A percentile compares a stretch with the other conserved stretches of the same genome.
These are phyloP conservation scores for Neurospora sp. DNA, from an alignment of 495 filamentous ascomycete genomes.

Conservation along the genomic window DNA sequence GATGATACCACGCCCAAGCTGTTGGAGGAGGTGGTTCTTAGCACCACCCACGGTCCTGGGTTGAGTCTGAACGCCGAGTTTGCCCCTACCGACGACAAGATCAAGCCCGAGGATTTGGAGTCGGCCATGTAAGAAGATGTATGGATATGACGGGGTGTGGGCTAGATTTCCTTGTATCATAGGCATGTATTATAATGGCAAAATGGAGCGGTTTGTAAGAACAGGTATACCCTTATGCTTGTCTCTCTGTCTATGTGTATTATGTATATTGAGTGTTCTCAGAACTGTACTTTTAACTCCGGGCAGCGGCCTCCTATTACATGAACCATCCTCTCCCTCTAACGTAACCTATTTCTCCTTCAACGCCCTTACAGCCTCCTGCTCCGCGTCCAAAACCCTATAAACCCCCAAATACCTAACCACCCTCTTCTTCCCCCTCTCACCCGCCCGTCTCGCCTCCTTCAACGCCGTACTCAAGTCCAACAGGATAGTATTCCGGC, in stretches of 20 bases:
- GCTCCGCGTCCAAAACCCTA: conserved; percentile 61
- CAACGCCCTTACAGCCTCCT: conserved; percentile 62
- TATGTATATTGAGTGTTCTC: not conserved
- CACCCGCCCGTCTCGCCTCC: conserved; percentile 49
- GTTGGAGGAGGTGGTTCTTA: conserved; percentile 88
- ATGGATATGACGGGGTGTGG: not conserved
- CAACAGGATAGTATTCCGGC: conserved; percentile 66
- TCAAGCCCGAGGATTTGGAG: conserved; percentile 43
- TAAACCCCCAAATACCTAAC: conserved; percentile 68
- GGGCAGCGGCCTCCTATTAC: not conserved
- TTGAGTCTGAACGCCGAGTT: conserved; percentile 78
- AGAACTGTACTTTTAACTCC: not conserved
- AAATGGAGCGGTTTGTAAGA: conserved; percentile 4
- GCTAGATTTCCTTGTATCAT: conserved; percentile 24
- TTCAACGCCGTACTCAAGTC: conserved; percentile 74
- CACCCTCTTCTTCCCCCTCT: conserved; percentile 44
- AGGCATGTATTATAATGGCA: conserved; percentile 37
- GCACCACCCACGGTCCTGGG: conserved; percentile 75
- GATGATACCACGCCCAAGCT: conserved; percentile 69
- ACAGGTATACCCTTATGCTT: not conserved
- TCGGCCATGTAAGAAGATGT: conserved; percentile 31
- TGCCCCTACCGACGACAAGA: conserved; percentile 43
- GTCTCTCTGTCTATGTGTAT: not conserved
- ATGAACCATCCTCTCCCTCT: not conserved
- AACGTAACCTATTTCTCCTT: conserved; percentile 31